A percentile compares a stretch with the other conserved stretches of the same genome.
phyloP scores from a whole-genome alignment of 805 yeast species.

The Yarrowia deformans region DNA sequence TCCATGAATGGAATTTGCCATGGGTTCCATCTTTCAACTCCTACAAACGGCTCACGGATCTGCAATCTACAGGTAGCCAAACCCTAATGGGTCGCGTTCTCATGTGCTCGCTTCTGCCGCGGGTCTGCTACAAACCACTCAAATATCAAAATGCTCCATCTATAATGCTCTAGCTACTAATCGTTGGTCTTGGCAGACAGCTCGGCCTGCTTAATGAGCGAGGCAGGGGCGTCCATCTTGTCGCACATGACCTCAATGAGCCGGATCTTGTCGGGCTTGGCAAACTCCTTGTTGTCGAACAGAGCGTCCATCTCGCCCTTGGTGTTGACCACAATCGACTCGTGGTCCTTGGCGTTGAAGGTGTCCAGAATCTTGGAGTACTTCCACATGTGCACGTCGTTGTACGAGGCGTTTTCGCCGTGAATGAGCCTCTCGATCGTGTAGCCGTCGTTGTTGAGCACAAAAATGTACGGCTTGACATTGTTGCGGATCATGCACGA shows the following conservation, averaged over 20 bases:
- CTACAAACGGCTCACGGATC: too few relatives aligned
- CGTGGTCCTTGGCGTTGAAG: conserved; percentile 62
- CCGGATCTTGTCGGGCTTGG: conserved; percentile 56
- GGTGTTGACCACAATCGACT: conserved; percentile 55
- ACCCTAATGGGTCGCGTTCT: too few relatives aligned
- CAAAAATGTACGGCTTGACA: conserved; percentile 63
- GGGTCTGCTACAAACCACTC: too few relatives aligned
- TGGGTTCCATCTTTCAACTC: too few relatives aligned
- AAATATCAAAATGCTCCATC: not conserved
- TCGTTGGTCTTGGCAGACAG: conserved; percentile 60
- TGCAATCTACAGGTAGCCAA: too few relatives aligned
- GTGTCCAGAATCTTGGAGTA: conserved; percentile 56
- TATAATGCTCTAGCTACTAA: conserved; percentile 13
- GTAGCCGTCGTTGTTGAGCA: conserved; percentile 71
- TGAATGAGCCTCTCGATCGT: conserved; percentile 70
- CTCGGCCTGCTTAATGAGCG: conserved; percentile 72
- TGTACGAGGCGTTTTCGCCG: conserved; percentile 62
- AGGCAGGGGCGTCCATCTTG: conserved; percentile 66
- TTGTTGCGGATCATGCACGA: conserved; percentile 64
- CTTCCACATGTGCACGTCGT: conserved; percentile 70
- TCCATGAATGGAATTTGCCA: too few relatives aligned
- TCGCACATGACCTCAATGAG: conserved; percentile 65
- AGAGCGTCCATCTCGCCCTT: conserved; percentile 59
- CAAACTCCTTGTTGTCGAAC: conserved; percentile 54
- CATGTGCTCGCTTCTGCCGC: too few relatives aligned